These are phyloP conservation scores for Magnaporthales sp. DNA, from an alignment of 2,329 filamentous ascomycete genomes.

Conservation along the genomic window DNA sequence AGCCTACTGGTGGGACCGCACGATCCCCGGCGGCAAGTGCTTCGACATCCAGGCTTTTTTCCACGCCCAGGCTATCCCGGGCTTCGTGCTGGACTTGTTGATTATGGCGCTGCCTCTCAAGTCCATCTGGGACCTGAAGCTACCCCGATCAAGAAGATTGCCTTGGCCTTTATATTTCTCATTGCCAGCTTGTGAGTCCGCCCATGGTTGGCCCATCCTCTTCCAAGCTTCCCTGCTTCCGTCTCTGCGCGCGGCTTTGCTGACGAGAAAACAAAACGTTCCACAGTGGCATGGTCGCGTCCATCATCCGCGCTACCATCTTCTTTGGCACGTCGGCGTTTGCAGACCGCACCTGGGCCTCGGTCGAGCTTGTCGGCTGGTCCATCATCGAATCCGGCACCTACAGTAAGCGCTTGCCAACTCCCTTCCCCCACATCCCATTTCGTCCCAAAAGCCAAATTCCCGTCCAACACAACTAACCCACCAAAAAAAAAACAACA, in stretches of 20 bases:
- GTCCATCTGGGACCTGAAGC: conserved; percentile 18
- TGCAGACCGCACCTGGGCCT: conserved; percentile 13
- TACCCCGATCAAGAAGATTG: conserved; percentile 17
- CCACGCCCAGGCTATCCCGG: conserved; percentile 15
- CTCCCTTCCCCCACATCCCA: neutral
- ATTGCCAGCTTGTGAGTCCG: conserved; percentile 10
- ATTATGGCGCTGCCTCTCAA: conserved; percentile 18
- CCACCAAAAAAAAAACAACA: neutral
- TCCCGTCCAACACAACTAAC: neutral
- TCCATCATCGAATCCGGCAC: conserved; percentile 16
- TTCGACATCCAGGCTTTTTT: conserved; percentile 19
- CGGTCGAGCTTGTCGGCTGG: conserved; percentile 15
- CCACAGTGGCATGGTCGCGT: conserved; percentile 14
- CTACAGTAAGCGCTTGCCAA: conserved; percentile 8
- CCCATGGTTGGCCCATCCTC: neutral
- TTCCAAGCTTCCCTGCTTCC: neutral
- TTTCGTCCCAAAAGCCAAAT: too few relatives aligned
- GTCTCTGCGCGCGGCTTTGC: neutral
- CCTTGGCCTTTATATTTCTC: conserved; percentile 16
- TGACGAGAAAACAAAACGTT: neutral
- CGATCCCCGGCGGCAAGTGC: conserved; percentile 10
- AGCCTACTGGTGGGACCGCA: conserved; percentile 12
- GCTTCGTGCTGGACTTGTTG: conserved; percentile 16
- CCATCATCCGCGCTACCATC: conserved; percentile 11
- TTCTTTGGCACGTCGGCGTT: conserved; percentile 14